phyloP scores from a whole-genome alignment of 1,284 basidiomycete species.

The Moniliophthora roreri region DNA sequence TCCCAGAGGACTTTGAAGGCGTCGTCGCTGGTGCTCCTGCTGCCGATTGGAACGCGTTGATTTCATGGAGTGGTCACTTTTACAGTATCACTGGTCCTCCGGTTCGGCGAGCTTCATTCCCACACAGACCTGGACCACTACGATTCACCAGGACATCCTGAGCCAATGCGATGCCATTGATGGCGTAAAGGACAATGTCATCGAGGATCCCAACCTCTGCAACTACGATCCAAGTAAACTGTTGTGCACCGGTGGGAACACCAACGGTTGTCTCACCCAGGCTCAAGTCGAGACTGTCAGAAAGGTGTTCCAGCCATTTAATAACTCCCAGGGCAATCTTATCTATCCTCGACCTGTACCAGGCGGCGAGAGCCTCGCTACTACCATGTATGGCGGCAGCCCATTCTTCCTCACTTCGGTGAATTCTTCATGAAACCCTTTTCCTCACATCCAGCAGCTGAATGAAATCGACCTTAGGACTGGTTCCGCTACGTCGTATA shows the following conservation, averaged over 20 bases:
- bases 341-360: conserved; percentile 26
- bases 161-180: conserved; percentile 28
- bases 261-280: conserved; percentile 28
- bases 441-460: not conserved
- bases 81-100: conserved; percentile 2
- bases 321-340: conserved; percentile 28
- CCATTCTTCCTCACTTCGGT: conserved; percentile 11
- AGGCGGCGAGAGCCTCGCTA: conserved; percentile 7
- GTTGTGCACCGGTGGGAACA: conserved; percentile 25
- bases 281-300: conserved; percentile 31
- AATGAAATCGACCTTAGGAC: conserved; percentile 10
- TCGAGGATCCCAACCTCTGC: conserved; percentile 33
- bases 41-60: conserved; percentile 12
- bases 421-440: not conserved
- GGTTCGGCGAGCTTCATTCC: conserved; percentile 11
- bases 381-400: conserved; percentile 11
- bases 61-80: conserved; percentile 9
- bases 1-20: conserved; percentile 22
- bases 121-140: conserved; percentile 6
- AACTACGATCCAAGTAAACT: conserved; percentile 30
- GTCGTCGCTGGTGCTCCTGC: conserved; percentile 20
- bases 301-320: conserved; percentile 29
- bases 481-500: conserved; percentile 17
- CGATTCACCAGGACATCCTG: conserved; percentile 16
- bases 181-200: conserved; percentile 32